A percentile compares a stretch with the other conserved stretches of the same genome.
Evolutionary conservation across 768 basidiomycete species (phyloP).

Genomic region (Dioszegia hungarica): DNA sequence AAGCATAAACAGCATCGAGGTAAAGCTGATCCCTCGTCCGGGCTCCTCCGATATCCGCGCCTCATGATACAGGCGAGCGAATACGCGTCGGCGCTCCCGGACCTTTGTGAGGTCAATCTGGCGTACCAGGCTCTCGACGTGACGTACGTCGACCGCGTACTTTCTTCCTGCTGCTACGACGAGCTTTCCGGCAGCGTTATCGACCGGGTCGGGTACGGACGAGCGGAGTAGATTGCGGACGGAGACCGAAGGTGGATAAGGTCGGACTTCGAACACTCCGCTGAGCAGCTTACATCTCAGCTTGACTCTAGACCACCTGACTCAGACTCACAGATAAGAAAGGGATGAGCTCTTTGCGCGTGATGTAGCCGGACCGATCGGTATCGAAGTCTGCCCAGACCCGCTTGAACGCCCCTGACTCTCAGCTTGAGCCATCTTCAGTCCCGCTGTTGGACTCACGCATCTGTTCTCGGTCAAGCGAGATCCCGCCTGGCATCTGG

Average conservation of each 20-base stretch:
- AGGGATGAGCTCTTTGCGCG: slow-evolving; percentile 62
- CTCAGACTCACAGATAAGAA: slow-evolving; percentile 70
- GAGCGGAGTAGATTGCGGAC: slow-evolving; percentile 59
- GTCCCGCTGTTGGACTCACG: slow-evolving; percentile 50
- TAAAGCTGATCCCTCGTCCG: slow-evolving; percentile 81
- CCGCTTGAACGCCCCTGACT: slow-evolving; percentile 69
- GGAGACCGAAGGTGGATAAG: slow-evolving; percentile 70
- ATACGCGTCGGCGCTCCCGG: slow-evolving; percentile 63
- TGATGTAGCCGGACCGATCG: slow-evolving; percentile 70
- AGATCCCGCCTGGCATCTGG: slow-evolving; percentile 72
- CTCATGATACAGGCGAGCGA: slow-evolving; percentile 78
- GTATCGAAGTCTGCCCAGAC: slow-evolving; percentile 83
- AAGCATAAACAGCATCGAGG: slow-evolving; percentile 75
- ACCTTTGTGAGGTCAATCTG: slow-evolving; percentile 64
- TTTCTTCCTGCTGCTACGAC: slow-evolving; percentile 32
- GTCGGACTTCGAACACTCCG: slow-evolving; percentile 80
- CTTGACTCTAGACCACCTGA: neutral
- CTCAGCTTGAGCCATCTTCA: neutral
- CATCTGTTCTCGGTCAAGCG: slow-evolving; percentile 82
- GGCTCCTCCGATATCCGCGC: slow-evolving; percentile 67
- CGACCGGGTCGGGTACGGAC: slow-evolving; percentile 48
- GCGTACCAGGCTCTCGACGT: slow-evolving; percentile 59
- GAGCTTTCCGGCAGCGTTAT: slow-evolving; percentile 23
- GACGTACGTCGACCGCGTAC: slow-evolving; percentile 58
- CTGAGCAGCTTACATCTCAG: slow-evolving; percentile 61